Evolutionary conservation across 148 eudicot genomes (phyloP).

Genomic region (Rhododendron ovatum): DNA sequence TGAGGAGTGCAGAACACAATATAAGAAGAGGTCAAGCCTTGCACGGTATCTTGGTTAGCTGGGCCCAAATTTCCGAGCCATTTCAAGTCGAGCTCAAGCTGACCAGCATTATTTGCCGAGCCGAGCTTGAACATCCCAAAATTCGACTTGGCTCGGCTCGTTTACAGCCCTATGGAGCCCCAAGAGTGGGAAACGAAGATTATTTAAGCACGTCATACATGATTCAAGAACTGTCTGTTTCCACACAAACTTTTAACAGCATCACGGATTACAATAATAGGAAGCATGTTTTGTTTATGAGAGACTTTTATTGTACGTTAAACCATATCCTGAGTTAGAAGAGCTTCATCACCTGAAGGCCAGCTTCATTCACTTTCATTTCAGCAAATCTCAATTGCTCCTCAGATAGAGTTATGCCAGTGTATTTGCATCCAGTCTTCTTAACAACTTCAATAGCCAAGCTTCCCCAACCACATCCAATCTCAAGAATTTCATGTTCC

Average conservation of each 20-base stretch:
- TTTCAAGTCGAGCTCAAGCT: too few species aligned
- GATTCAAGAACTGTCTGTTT: neutral
- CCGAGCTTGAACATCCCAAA: too few species aligned
- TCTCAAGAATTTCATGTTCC: slow-evolving; percentile 75
- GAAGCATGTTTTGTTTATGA: neutral
- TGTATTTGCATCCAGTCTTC: slow-evolving; percentile 87
- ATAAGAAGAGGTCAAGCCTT: too few species aligned
- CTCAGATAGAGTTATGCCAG: slow-evolving; percentile 84
- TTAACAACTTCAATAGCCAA: slow-evolving; percentile 87
- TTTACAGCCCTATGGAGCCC: neutral
- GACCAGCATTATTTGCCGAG: too few species aligned
- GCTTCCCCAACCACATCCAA: slow-evolving; percentile 98
- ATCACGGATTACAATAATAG: neutral
- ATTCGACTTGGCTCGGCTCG: neutral
- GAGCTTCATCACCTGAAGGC: slow-evolving; percentile 55
- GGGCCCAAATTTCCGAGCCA: too few species aligned
- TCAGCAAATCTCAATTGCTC: slow-evolving; percentile 81
- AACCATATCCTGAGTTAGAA: neutral
- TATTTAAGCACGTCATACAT: neutral
- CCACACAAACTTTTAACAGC: neutral
- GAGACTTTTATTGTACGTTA: neutral
- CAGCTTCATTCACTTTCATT: slow-evolving; percentile 75
- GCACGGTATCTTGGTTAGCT: too few species aligned
- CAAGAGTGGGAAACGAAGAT: neutral
- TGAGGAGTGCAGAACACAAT: too few species aligned